Conservation (phyloP, 306 rosid genomes). For the Benincasa hispida region DNA sequence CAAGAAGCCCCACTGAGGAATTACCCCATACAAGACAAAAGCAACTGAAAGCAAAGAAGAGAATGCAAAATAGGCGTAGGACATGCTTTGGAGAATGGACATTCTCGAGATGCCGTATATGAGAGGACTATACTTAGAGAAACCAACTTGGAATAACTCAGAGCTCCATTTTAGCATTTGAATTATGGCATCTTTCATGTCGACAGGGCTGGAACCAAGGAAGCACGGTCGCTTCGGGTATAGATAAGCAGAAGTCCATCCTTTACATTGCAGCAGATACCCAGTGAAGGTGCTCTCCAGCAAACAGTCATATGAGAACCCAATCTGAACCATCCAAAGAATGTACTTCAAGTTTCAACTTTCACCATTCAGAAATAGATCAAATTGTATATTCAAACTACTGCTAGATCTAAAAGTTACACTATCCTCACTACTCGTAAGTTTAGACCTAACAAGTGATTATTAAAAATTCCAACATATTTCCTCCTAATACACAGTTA, state of each 20-base stretch:
- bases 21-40: constrained; percentile 30
- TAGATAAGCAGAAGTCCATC: constrained; percentile 53
- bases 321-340: constrained; percentile 31
- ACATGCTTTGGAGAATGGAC: constrained; percentile 36
- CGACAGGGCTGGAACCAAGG: constrained; percentile 38
- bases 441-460: background rate
- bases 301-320: constrained; percentile 41
- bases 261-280: constrained; percentile 41
- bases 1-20: constrained; percentile 60
- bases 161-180: constrained; percentile 54
- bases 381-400: background rate
- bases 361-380: background rate
- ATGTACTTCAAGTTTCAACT: background rate
- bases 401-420: background rate
- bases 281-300: constrained; percentile 51
- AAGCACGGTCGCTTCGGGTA: constrained; percentile 50
- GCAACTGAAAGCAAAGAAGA: constrained; percentile 28
- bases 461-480: background rate
- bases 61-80: constrained; percentile 28
- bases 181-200: constrained; percentile 43
- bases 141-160: constrained; percentile 42
- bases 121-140: constrained; percentile 49
- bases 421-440: background rate
- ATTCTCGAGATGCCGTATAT: constrained; percentile 30
- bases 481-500: background rate